Percentiles rank a stretch among this genome's conserved stretches.
Conservation (phyloP, 2,329 filamentous ascomycete genomes). For the Claviceps spartinae region DNA sequence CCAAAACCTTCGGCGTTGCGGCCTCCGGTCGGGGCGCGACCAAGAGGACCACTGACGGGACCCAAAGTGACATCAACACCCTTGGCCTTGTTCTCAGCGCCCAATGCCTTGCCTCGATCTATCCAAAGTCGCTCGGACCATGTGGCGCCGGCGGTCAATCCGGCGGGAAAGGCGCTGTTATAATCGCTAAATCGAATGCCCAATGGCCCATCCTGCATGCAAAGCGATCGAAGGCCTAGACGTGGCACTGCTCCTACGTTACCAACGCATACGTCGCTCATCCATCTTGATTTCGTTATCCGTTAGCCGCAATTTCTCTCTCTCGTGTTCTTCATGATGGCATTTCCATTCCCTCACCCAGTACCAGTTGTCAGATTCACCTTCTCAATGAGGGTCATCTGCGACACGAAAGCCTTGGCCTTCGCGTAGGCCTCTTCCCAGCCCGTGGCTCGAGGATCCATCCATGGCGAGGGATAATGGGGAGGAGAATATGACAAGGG, state of each 20-base stretch:
- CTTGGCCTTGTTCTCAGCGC: constrained; percentile 56
- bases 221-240: constrained; percentile 59
- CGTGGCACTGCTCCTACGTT: constrained; percentile 58
- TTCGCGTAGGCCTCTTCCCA: constrained; percentile 67
- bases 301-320: not conserved
- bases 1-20: constrained; percentile 55
- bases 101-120: constrained; percentile 33
- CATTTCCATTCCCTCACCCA: constrained; percentile 39
- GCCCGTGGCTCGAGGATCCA: constrained; percentile 52
- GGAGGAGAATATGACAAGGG: constrained; percentile 35
- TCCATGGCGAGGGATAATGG: constrained; percentile 80
- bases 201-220: constrained; percentile 74
- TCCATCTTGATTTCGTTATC: constrained; percentile 17
- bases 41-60: constrained; percentile 33
- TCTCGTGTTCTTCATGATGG: constrained; percentile 6
- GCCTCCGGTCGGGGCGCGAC: constrained; percentile 31
- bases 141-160: constrained; percentile 68
- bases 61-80: constrained; percentile 60
- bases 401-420: constrained; percentile 66
- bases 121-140: constrained; percentile 61
- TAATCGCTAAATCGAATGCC: constrained; percentile 69
- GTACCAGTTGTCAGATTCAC: constrained; percentile 89
- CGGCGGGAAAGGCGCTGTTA: constrained; percentile 67
- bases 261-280: constrained; percentile 61
- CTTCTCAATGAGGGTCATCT: constrained; percentile 75